Evolutionary conservation across 2,329 filamentous ascomycete species (phyloP), one percentile per base, ranked within the genome.

Genomic region (Cytospora paraplurivora): DNA sequence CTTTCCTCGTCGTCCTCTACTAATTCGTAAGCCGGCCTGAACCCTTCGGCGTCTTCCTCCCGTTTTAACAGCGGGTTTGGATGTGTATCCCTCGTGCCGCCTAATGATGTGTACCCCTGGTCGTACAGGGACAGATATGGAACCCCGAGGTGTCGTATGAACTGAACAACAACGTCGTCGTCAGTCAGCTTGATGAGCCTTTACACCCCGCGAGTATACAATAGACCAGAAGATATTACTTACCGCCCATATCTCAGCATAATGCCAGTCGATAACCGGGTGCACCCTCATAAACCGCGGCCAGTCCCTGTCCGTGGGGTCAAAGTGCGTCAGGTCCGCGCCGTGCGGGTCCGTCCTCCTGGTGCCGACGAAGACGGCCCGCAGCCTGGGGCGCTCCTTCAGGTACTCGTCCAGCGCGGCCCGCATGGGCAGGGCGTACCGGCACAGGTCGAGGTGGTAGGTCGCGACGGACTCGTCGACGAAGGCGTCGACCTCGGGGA

Each of bases 201-300:
- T 27, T 32, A 41, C 6, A 11, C 35, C 13, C 7, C 6, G 38
- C 11, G 44, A 11, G n/a, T 2, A 35, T 6, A 21, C 3, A n/a
- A n/a, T n/a, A n/a, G n/a, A n/a, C n/a, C n/a, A n/a, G n/a, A n/a
- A n/a, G n/a, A n/a, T n/a, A n/a, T n/a, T n/a, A n/a, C 91, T 81
- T 72, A 96, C 93, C 19, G 88, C 86, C 95, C 95, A 98, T 60
- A 98, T 94, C 75, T 98, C 94, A 12, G 87, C 85, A 76, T 97
- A 97, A 75, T 95, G 92, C 95, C 95, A 99, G 76, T 99, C 95
- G 72, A 99, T 93, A 11, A 99, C 91, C 0, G 95, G 94, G 76
- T 99, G 93, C 65, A 98, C 83, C 64, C 95, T 86, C 88, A 98
- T 93, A 72, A 98, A 97, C 51, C 82, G 79, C 41, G 95, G 95